phyloP scores from a whole-genome alignment of 805 yeast genomes.

The Scheffersomyces ergatensis region DNA sequence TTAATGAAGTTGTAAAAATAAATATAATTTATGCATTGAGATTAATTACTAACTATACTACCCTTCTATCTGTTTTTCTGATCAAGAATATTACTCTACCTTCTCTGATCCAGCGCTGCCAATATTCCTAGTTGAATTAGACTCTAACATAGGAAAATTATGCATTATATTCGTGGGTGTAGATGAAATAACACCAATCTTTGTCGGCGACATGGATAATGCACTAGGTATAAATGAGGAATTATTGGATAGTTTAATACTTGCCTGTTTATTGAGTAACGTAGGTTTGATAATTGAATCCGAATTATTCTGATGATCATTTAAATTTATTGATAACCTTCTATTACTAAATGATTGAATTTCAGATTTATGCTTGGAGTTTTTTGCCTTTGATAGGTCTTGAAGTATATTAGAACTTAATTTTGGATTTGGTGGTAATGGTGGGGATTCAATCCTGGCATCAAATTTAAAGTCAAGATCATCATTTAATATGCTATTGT shows the following conservation, averaged over 20 bases:
- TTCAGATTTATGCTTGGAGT: not conserved
- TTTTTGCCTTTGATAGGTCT: conserved; percentile 7
- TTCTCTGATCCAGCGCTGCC: not conserved
- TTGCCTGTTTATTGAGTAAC: conserved; percentile 34
- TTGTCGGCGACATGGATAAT: not conserved
- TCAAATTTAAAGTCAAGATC: conserved; percentile 27
- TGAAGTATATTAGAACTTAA: not conserved
- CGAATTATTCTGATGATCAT: conserved; percentile 1
- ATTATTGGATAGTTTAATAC: not conserved
- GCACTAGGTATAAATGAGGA: not conserved
- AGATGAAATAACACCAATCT: not conserved
- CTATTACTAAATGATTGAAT: conserved; percentile 11
- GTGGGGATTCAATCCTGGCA: conserved; percentile 29
- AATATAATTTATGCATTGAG: no score
- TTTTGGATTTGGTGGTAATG: conserved; percentile 8
- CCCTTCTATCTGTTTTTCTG: not conserved
- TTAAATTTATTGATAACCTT: conserved; percentile 14
- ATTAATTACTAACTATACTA: not conserved
- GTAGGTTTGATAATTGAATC: conserved; percentile 18
- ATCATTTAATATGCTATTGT: conserved; percentile 16
- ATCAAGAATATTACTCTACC: not conserved
- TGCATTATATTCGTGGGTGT: not conserved
- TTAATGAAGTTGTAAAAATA: no score
- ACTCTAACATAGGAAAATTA: not conserved
- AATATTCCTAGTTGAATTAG: not conserved